Percentiles rank a stretch among this genome's conserved stretches.
These are phyloP conservation scores for Pulveroboletus sp. DNA, from an alignment of 768 basidiomycete species.

Conservation along the genomic window DNA sequence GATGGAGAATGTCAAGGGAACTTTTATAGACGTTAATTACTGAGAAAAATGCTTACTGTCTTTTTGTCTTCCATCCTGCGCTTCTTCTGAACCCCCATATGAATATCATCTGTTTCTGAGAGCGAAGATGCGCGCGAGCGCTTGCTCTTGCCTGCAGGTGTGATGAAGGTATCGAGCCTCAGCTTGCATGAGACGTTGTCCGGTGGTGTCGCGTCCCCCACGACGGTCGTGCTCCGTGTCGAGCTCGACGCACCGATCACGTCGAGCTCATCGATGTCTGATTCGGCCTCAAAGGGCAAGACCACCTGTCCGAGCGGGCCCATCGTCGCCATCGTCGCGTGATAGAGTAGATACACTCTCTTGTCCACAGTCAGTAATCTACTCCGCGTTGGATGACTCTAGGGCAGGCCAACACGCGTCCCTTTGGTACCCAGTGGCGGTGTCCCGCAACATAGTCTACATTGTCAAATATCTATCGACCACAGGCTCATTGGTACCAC, in stretches of 20 bases:
- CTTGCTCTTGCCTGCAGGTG: constrained; percentile 14
- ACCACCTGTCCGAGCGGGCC: constrained; percentile 2
- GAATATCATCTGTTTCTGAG: not conserved
- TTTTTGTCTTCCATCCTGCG: constrained; percentile 36
- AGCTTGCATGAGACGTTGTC: not conserved
- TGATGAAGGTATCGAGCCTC: constrained; percentile 6
- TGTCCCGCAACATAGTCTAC: not conserved
- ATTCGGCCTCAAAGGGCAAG: constrained; percentile 7
- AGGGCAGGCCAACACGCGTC: constrained; percentile 28
- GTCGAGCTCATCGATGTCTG: constrained; percentile 28
- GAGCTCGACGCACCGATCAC: constrained; percentile 23
- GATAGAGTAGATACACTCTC: not conserved
- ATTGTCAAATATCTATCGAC: not conserved
- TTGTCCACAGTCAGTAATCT: too few relatives aligned
- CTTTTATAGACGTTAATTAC: not conserved
- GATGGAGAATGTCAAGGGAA: not conserved
- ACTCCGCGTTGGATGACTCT: not conserved
- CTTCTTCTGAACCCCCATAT: constrained; percentile 20
- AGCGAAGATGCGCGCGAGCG: constrained; percentile 14
- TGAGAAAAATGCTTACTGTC: constrained; percentile 28
- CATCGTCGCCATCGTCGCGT: constrained; percentile 3
- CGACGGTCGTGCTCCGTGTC: constrained; percentile 27
- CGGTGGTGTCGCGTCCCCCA: constrained; percentile 26
- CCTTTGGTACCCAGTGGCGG: constrained; percentile 1
- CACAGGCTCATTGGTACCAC: constrained; percentile 49